These are phyloP conservation scores for Termitomyces heimii DNA, from an alignment of 768 basidiomycete genomes.

Conservation along the genomic window DNA sequence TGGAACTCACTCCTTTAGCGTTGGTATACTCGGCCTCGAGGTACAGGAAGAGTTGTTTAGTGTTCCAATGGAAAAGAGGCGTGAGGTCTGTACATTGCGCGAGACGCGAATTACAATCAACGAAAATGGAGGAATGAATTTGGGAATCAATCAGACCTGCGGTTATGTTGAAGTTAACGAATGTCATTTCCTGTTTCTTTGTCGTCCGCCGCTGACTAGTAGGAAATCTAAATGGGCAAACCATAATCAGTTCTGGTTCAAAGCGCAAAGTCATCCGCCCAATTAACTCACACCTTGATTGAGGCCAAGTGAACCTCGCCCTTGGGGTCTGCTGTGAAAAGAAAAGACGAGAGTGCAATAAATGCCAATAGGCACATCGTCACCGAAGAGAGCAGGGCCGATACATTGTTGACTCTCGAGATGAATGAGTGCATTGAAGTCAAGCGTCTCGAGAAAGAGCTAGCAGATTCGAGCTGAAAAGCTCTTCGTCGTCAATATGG, in stretches of 20 bases:
- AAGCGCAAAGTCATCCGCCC: conserved; percentile 3
- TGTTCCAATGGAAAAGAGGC: conserved; percentile 91
- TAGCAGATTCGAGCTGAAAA: neutral
- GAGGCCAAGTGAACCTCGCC: conserved; percentile 54
- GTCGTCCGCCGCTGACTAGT: conserved; percentile 46
- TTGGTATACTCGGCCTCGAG: conserved; percentile 81
- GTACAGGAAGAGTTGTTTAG: conserved; percentile 90
- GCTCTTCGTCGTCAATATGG: neutral
- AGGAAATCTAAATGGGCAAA: conserved; percentile 29
- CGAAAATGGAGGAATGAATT: neutral
- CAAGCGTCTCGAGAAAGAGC: neutral
- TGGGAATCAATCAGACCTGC: conserved; percentile 46
- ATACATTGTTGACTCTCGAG: conserved; percentile 68
- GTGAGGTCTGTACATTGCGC: conserved; percentile 53
- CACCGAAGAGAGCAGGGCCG: conserved; percentile 69
- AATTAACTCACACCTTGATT: conserved; percentile 66
- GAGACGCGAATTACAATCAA: neutral
- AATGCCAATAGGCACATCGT: conserved; percentile 64
- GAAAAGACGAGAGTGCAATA: conserved; percentile 69
- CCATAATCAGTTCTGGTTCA: neutral
- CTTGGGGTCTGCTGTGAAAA: conserved; percentile 53
- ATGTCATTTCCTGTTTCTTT: conserved; percentile 69
- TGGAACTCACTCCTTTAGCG: conserved; percentile 55
- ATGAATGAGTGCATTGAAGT: conserved; percentile 61
- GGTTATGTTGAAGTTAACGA: conserved; percentile 75